Evolutionary conservation across 106 monocot species (phyloP).

Genomic region (Allium sativum): DNA sequence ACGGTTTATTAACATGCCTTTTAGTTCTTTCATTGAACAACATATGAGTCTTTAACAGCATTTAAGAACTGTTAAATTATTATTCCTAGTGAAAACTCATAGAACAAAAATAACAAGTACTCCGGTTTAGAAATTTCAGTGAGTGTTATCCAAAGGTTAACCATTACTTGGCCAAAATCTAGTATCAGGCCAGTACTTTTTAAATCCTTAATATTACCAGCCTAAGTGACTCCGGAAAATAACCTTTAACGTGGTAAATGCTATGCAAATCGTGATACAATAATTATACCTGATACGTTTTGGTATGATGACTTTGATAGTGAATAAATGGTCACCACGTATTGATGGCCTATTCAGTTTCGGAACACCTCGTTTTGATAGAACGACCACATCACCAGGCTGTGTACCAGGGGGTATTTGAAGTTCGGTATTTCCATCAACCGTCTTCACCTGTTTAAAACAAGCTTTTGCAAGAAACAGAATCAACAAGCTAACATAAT

Average conservation of each 20-base stretch:
- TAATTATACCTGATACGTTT: conserved; percentile 64
- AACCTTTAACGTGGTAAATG: background rate
- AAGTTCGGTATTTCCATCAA: conserved; percentile 85
- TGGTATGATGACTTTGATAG: conserved; percentile 84
- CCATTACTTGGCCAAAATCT: background rate
- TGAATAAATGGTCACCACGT: conserved; percentile 98
- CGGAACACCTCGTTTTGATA: conserved; percentile 82
- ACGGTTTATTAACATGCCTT: too few species aligned
- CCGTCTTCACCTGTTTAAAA: conserved; percentile 80
- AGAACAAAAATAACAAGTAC: background rate
- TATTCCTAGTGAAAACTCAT: background rate
- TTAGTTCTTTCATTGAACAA: too few species aligned
- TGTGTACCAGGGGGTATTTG: conserved; percentile 94
- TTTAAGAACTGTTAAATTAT: background rate
- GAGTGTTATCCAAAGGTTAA: background rate
- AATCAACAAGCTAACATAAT: conserved; percentile 15
- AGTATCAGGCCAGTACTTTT: background rate
- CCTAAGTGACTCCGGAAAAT: too few species aligned
- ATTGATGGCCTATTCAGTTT: conserved; percentile 86
- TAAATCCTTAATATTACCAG: too few species aligned
- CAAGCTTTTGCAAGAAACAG: conserved; percentile 33
- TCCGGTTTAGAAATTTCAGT: too few species aligned
- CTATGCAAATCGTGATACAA: too few species aligned
- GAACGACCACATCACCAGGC: conserved; percentile 85
- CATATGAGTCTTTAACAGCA: too few species aligned